A percentile compares a stretch with the other conserved stretches of the same genome.
phyloP scores from a whole-genome alignment of 306 rosid genomes.

The Pyrus pyrifolia region DNA sequence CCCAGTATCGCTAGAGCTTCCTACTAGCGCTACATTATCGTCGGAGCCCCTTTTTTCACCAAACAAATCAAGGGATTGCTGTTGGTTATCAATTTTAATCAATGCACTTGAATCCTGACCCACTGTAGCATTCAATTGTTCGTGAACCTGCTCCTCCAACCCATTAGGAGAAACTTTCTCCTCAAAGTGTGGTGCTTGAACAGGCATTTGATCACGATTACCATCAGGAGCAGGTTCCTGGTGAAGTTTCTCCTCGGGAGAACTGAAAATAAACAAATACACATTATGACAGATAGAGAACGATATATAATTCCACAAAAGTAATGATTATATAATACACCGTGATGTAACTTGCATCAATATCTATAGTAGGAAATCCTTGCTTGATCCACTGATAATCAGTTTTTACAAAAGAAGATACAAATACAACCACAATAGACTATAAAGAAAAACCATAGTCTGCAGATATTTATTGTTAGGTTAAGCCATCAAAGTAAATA shows the following conservation, averaged over 20 bases:
- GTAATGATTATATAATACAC: not conserved
- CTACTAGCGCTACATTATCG: slow-evolving; percentile 57
- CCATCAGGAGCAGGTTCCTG: slow-evolving; percentile 46
- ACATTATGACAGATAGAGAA: slow-evolving; percentile 1
- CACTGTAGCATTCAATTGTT: slow-evolving; percentile 32
- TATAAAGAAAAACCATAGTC: not conserved
- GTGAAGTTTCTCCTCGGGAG: slow-evolving; percentile 62
- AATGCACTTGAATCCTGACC: slow-evolving; percentile 46
- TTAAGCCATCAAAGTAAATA: not conserved
- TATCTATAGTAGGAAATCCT: not conserved
- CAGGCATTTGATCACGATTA: slow-evolving; percentile 47
- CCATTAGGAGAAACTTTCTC: slow-evolving; percentile 43
- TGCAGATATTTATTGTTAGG: not conserved
- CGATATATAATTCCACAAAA: not conserved
- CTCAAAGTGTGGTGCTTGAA: slow-evolving; percentile 38
- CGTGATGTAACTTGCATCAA: not conserved
- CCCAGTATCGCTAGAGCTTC: slow-evolving; percentile 76
- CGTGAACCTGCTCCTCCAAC: slow-evolving; percentile 39
- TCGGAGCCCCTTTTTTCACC: slow-evolving; percentile 66
- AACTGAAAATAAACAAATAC: slow-evolving; percentile 41
- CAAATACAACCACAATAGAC: not conserved
- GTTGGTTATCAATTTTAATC: slow-evolving; percentile 44
- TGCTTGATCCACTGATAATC: not conserved
- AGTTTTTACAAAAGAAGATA: not conserved
- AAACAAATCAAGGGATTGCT: slow-evolving; percentile 49